Conservation (phyloP, 768 basidiomycete genomes). For the Phylloporus arenicola region DNA sequence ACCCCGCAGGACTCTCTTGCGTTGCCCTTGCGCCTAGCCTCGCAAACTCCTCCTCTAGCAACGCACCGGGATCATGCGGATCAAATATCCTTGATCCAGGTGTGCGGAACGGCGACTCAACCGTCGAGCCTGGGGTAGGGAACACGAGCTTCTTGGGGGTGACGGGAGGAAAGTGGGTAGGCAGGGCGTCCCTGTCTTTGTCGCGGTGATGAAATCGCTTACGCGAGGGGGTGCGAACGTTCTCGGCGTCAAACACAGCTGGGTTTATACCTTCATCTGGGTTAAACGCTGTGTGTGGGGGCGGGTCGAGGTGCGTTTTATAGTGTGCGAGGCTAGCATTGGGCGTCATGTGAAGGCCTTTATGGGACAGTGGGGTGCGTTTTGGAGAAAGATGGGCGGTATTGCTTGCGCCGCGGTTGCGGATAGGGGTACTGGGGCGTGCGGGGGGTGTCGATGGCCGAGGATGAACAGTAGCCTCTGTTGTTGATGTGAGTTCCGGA, state of each 20-base stretch:
- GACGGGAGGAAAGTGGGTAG: slow-evolving; percentile 30
- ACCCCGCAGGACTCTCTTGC: slow-evolving; percentile 60
- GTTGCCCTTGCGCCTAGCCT: slow-evolving; percentile 39
- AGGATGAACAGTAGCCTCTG: slow-evolving; percentile 9
- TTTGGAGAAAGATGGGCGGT: slow-evolving; percentile 49
- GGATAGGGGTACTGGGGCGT: slow-evolving; percentile 37
- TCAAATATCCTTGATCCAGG: slow-evolving; percentile 53
- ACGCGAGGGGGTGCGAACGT: slow-evolving; percentile 43
- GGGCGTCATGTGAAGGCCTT: slow-evolving; percentile 66
- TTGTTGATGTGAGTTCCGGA: slow-evolving; percentile 16
- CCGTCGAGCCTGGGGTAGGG: slow-evolving; percentile 20
- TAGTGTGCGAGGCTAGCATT: slow-evolving; percentile 61
- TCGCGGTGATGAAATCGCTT: slow-evolving; percentile 33
- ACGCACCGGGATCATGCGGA: slow-evolving; percentile 61
- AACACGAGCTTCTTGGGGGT: slow-evolving; percentile 43
- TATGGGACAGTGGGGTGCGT: slow-evolving; percentile 65
- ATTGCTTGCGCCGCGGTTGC: slow-evolving; percentile 18
- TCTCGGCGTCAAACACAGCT: slow-evolving; percentile 32
- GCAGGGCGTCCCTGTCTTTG: slow-evolving; percentile 16
- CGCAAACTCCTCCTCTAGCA: slow-evolving; percentile 70
- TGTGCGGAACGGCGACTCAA: slow-evolving; percentile 45
- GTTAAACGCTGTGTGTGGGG: slow-evolving; percentile 34
- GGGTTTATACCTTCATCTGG: slow-evolving; percentile 32
- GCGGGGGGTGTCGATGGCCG: slow-evolving; percentile 34
- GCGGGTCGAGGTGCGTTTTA: slow-evolving; percentile 64